These are phyloP conservation scores for Physcomitrellopsis africana DNA, from an alignment of 225 moss, liverwort and hornwort species.

Conservation along the genomic window DNA sequence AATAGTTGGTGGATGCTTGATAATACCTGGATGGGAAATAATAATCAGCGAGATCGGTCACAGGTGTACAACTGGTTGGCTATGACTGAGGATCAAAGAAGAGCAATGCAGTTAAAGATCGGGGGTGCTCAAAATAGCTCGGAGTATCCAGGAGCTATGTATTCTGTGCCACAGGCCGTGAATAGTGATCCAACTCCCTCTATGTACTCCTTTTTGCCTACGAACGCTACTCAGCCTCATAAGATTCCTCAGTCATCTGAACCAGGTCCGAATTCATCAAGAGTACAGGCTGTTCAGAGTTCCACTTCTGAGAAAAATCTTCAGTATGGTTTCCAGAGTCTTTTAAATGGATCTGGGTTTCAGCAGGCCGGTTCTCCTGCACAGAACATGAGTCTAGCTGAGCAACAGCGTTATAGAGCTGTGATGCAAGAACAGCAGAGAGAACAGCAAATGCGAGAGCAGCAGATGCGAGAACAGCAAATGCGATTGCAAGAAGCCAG, in stretches of 20 bases:
- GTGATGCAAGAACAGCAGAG: conserved; percentile 34
- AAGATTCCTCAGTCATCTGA: conserved; percentile 56
- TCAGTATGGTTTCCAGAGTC: conserved; percentile 65
- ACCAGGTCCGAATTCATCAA: conserved; percentile 40
- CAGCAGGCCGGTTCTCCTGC: conserved; percentile 32
- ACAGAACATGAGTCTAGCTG: conserved; percentile 43
- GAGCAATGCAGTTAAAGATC: conserved; percentile 62
- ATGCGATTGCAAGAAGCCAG: conserved; percentile 39
- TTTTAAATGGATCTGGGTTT: conserved; percentile 63
- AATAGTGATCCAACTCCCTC: conserved; percentile 58
- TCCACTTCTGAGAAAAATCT: conserved; percentile 54
- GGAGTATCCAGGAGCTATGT: conserved; percentile 50
- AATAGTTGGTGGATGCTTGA: conserved; percentile 58
- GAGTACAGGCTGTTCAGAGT: conserved; percentile 30
- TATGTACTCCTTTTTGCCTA: conserved; percentile 75
- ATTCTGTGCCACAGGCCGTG: conserved; percentile 50
- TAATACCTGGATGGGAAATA: conserved; percentile 60
- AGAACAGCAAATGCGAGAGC: background rate
- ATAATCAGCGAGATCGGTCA: conserved; percentile 64
- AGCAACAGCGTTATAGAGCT: conserved; percentile 51
- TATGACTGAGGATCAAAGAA: conserved; percentile 60
- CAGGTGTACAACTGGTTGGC: conserved; percentile 63
- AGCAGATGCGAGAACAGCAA: conserved; percentile 28
- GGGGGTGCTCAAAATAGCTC: conserved; percentile 52
- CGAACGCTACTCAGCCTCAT: conserved; percentile 54